A percentile compares a stretch with the other conserved stretches of the same genome.
These are phyloP conservation scores for Amanita phalloides DNA, from an alignment of 768 basidiomycete genomes.

Conservation along the genomic window DNA sequence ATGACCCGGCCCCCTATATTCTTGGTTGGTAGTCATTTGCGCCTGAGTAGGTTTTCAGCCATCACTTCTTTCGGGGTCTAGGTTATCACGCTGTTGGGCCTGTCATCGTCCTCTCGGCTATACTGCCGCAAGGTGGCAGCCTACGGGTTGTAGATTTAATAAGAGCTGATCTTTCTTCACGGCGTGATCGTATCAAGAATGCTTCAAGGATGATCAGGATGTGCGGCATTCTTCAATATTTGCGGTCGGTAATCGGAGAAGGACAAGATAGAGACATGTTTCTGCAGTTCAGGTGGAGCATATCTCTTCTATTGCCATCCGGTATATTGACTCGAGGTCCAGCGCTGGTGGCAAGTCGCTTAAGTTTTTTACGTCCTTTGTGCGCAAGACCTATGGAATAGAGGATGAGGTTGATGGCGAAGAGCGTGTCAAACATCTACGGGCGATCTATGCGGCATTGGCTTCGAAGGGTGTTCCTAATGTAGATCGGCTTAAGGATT, in stretches of 20 bases:
- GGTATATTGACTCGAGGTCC: no score
- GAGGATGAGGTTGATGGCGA: neutral
- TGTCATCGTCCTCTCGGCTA: neutral
- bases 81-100: no score
- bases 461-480: no score
- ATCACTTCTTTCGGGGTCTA: neutral
- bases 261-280: neutral
- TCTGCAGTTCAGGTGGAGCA: neutral
- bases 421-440: neutral
- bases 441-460: neutral
- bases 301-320: no score
- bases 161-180: no score
- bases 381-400: conserved; percentile 1
- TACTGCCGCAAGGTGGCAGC: neutral
- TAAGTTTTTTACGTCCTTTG: neutral
- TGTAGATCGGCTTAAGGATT: no score
- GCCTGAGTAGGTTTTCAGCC: neutral
- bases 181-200: no score
- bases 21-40: neutral
- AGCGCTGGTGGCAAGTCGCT: neutral
- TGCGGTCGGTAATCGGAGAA: neutral
- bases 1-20: no score
- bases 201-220: neutral
- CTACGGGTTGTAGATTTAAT: no score
- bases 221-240: neutral